Evolutionary conservation across 2,329 filamentous ascomycete species (phyloP), one percentile per base, ranked within the genome.

Genomic region (Monosporascus cannonballus): DNA sequence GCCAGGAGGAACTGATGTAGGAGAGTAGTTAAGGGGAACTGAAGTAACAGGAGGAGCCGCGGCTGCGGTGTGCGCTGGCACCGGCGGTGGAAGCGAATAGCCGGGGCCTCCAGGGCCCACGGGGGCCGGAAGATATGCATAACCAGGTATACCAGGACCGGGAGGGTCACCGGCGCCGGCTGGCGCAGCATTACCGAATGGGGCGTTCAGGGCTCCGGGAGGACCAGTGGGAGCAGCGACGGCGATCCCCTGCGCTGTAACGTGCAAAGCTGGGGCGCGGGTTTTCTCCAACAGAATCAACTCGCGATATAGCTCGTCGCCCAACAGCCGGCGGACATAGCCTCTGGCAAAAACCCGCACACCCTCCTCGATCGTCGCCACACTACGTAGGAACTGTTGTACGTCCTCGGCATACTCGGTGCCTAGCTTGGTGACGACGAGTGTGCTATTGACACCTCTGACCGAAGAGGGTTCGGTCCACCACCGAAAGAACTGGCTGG

Each of bases 261-360:
- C 18, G 17, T 41, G 17, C 38, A 41, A n/a, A 18, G 42, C 22
- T 11, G 42, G 42, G 3, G n/a, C 8, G 42, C 42, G 25, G n/a
- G 47, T 22, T 4, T 38, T 24, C 36, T 54, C 39, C 22, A 53
- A 38, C 37, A 58, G 42, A 9, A 57, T 47, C 15, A 59, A 45
- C 37, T 57, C 47, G 14, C 47, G 22, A 45, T 54, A 59, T 4
- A 50, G 25, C 3, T 52, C 50, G 11, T 59, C 50, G 3, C 55
- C 55, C 17, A 59, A 25, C 17, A 59, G n/a, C 9, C 39, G 47
- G 44, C 51, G n/a, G 25, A 57, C 42, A 8, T 53, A 54, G 8
- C 53, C 50, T 42, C 51, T 36, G 17, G 37, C 41, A 25, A 59
- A 50, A 11, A n/a, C n/a, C 3, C 14, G 17, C 24, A 56, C 44